These are phyloP conservation scores for Clarireedia sp. DNA, from an alignment of 2,329 filamentous ascomycete species.

Conservation along the genomic window DNA sequence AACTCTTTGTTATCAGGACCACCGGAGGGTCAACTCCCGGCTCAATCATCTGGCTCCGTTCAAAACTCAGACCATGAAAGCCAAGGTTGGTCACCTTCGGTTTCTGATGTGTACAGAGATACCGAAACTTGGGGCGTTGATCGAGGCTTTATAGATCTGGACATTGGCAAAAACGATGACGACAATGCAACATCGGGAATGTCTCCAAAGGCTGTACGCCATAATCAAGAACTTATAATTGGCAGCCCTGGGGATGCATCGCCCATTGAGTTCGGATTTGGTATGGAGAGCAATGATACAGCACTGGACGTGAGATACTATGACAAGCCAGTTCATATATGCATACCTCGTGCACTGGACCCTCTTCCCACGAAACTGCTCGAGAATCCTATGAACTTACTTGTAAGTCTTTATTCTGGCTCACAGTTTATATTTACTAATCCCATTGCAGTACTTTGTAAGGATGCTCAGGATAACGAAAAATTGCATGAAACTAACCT, in stretches of 20 bases:
- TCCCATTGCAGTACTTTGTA: conserved; percentile 39
- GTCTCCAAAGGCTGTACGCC: conserved; percentile 29
- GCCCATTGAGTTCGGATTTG: conserved; percentile 40
- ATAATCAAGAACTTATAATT: conserved; percentile 25
- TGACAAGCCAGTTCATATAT: conserved; percentile 56
- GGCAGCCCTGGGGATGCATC: conserved; percentile 25
- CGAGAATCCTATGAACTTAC: conserved; percentile 71
- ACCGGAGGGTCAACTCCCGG: conserved; percentile 22
- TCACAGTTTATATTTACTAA: not conserved
- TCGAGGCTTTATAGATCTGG: conserved; percentile 59
- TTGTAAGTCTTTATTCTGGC: conserved; percentile 31
- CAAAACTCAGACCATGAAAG: not conserved
- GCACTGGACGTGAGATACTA: conserved; percentile 61
- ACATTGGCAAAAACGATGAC: conserved; percentile 66
- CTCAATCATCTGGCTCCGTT: not conserved
- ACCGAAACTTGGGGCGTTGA: conserved; percentile 61
- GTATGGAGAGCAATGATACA: conserved; percentile 39
- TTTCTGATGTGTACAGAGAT: conserved; percentile 26
- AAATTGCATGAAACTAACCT: conserved; percentile 10
- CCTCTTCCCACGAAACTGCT: conserved; percentile 45
- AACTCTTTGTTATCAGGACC: conserved; percentile 54
- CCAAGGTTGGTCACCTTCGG: conserved; percentile 1
- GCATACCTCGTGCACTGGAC: conserved; percentile 41
- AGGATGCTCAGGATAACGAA: conserved; percentile 16
- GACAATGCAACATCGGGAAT: conserved; percentile 51